Conservation (phyloP, 2,329 filamentous ascomycete genomes). For the Akanthomyces muscarius region DNA sequence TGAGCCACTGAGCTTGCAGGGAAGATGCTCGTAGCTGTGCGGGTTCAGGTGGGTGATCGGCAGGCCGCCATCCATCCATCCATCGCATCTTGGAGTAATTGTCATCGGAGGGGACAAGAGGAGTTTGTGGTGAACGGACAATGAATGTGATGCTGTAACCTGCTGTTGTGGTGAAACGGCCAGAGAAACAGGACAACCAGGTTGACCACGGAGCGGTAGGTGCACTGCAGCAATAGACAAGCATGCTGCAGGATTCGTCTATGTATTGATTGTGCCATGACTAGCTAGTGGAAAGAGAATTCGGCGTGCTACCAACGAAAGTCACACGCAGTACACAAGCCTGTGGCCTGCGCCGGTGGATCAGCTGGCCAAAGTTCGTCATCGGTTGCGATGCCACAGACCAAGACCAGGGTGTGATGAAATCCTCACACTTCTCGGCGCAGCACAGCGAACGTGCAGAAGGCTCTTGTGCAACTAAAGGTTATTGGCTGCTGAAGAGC, state of each 20-base stretch:
- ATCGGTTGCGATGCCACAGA: too few relatives aligned
- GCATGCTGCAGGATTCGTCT: neutral
- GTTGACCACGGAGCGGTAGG: neutral
- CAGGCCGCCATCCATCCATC: neutral
- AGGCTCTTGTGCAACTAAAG: neutral
- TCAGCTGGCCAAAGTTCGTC: neutral
- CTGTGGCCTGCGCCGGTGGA: neutral
- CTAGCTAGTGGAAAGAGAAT: neutral
- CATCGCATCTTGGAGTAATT: slow-evolving; percentile 12
- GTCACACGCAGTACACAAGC: neutral
- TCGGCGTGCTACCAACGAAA: too few relatives aligned
- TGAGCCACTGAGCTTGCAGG: neutral
- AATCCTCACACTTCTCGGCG: too few relatives aligned
- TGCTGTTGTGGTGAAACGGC: slow-evolving; percentile 4
- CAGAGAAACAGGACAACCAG: neutral
- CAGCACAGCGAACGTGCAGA: too few relatives aligned
- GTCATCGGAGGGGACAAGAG: neutral
- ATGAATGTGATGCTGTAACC: neutral
- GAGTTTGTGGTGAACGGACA: neutral
- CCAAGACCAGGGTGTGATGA: too few relatives aligned
- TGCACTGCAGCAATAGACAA: neutral
- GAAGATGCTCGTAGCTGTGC: neutral
- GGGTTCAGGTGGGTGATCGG: slow-evolving; percentile 10
- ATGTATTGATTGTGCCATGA: neutral
- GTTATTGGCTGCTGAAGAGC: neutral